Conservation (phyloP, 176 grass and related monocot species). For the Elymus sibiricus region DNA sequence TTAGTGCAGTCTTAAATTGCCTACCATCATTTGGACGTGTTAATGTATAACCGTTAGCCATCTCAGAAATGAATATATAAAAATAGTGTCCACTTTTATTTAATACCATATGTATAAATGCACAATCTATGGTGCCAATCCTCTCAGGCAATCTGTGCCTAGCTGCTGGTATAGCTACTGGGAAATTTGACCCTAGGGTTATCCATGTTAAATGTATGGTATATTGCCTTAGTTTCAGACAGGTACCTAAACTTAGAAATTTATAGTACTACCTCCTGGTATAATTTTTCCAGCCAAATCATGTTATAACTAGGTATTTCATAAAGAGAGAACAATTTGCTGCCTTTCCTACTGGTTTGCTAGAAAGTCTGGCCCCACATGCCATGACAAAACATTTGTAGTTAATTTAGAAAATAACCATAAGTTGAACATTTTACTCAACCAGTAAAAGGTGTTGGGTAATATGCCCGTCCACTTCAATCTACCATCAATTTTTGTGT, state of each 20-base stretch:
- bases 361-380: not conserved
- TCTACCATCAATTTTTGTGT: conserved; percentile 9
- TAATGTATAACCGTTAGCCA: not conserved
- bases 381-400: not conserved
- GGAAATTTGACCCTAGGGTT: not conserved
- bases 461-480: not conserved
- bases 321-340: not conserved
- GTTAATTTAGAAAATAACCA: conserved; percentile 3
- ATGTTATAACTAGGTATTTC: not conserved
- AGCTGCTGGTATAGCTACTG: conserved; percentile 1
- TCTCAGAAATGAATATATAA: not conserved
- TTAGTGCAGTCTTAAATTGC: not conserved
- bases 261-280: not conserved
- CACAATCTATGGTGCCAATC: not conserved
- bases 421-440: conserved; percentile 5
- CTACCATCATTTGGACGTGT: not conserved
- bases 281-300: not conserved
- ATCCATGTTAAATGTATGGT: not conserved
- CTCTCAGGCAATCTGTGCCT: conserved; percentile 1
- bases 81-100: conserved; percentile 9
- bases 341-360: not conserved
- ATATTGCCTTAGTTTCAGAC: conserved; percentile 9
- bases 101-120: not conserved
- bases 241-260: not conserved
- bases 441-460: not conserved